Conservation (phyloP, 805 yeast genomes). For the Starmerella stigmatis region DNA sequence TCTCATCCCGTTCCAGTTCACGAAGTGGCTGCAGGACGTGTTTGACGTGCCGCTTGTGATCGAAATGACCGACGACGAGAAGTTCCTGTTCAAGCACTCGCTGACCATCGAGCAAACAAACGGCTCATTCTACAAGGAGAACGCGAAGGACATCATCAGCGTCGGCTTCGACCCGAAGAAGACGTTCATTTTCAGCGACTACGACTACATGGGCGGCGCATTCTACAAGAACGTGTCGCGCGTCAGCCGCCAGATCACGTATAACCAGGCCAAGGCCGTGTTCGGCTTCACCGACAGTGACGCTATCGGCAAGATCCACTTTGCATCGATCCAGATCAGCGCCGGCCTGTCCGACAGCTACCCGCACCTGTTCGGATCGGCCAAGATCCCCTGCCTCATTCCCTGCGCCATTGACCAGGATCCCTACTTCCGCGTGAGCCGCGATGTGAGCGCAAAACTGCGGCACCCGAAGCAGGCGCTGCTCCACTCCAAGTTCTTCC, state of each 20-base stretch:
- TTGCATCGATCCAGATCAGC: constrained; percentile 92
- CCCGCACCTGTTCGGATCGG: constrained; percentile 84
- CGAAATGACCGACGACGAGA: constrained; percentile 93
- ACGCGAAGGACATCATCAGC: constrained; percentile 86
- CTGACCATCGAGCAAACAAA: constrained; percentile 83
- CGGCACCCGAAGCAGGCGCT: constrained; percentile 84
- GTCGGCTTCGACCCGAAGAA: constrained; percentile 91
- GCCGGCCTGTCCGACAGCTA: constrained; percentile 92
- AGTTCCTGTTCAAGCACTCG: constrained; percentile 85
- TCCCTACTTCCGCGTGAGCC: constrained; percentile 92
- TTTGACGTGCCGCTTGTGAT: constrained; percentile 92
- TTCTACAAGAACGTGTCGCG: constrained; percentile 91
- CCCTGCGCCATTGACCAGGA: constrained; percentile 99
- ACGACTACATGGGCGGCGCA: constrained; percentile 84
- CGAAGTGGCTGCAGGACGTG: constrained; percentile 96
- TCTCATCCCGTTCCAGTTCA: constrained; percentile 87
- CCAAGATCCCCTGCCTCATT: constrained; percentile 88
- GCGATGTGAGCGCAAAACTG: constrained; percentile 93
- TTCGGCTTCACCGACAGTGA: constrained; percentile 94
- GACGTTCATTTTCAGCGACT: constrained; percentile 89
- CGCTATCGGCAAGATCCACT: constrained; percentile 87
- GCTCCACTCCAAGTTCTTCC: constrained; percentile 91
- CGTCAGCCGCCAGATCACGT: constrained; percentile 86
- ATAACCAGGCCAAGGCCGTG: constrained; percentile 93
- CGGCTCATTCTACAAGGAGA: constrained; percentile 55